A percentile compares a stretch with the other conserved stretches of the same genome.
phyloP scores from a whole-genome alignment of 2,329 filamentous ascomycete species.

The Fusarium chaquense region DNA sequence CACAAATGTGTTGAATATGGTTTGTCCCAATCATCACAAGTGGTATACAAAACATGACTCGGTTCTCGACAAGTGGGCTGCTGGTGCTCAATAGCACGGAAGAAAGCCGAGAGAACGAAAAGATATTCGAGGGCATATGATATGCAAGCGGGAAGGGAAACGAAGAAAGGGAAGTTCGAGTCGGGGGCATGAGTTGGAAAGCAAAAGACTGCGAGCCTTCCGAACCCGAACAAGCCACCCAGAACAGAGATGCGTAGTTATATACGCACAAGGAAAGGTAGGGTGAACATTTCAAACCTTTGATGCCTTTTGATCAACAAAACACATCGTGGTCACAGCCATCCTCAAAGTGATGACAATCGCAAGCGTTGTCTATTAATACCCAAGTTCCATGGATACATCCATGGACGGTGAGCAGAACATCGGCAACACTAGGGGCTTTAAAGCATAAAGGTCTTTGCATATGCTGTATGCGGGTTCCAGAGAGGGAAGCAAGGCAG shows the following conservation, averaged over 20 bases:
- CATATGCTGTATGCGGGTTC: background rate
- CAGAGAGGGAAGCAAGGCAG: background rate
- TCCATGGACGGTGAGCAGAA: background rate
- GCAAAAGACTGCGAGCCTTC: background rate
- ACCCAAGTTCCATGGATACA: background rate
- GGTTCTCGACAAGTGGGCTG: background rate
- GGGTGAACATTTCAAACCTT: background rate
- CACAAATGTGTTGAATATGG: background rate
- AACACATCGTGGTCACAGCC: background rate
- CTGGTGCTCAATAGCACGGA: background rate
- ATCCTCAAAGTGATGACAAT: background rate
- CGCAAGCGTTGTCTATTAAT: conserved; percentile 1
- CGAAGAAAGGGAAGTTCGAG: background rate
- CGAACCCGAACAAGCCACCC: background rate
- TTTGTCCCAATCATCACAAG: background rate
- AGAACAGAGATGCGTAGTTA: conserved; percentile 1
- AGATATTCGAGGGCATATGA: background rate
- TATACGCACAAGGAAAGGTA: conserved; percentile 10
- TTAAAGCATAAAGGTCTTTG: background rate
- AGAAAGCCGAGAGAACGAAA: background rate
- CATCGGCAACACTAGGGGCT: background rate
- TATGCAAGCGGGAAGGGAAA: background rate
- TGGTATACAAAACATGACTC: background rate
- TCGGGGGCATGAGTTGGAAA: background rate
- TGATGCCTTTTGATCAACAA: conserved; percentile 8